phyloP scores from a whole-genome alignment of 148 eudicot genomes.

The Camellia japonica region DNA sequence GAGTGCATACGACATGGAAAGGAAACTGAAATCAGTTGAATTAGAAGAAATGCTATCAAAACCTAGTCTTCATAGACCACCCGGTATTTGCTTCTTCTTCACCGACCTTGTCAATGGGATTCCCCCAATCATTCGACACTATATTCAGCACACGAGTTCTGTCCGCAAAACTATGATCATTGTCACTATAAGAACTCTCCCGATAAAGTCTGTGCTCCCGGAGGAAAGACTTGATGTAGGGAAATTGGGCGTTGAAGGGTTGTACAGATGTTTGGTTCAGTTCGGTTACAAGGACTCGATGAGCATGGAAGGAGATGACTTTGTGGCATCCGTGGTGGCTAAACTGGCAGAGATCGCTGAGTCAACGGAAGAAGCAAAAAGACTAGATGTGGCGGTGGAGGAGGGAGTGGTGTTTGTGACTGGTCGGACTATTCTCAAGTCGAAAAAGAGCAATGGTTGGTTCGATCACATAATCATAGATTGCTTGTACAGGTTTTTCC shows the following conservation, averaged over 20 bases:
- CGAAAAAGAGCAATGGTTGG: conserved; percentile 15
- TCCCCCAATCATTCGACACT: conserved; percentile 37
- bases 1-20: conserved; percentile 10
- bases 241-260: conserved; percentile 6
- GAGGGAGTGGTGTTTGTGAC: conserved; percentile 22
- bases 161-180: conserved; percentile 32
- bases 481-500: conserved; percentile 32
- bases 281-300: conserved; percentile 14
- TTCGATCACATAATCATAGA: conserved; percentile 19
- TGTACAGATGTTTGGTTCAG: conserved; percentile 25
- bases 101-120: conserved; percentile 38
- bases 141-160: conserved; percentile 31
- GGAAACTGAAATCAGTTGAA: conserved; percentile 3
- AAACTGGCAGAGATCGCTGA: conserved; percentile 21
- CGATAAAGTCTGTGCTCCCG: conserved; percentile 27
- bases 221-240: conserved; percentile 23
- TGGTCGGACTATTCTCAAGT: conserved; percentile 23
- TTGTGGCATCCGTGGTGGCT: conserved; percentile 7
- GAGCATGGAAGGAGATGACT: conserved; percentile 13
- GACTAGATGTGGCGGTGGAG: conserved; percentile 8
- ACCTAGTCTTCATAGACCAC: conserved; percentile 3
- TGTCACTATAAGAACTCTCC: conserved; percentile 31
- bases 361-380: neutral
- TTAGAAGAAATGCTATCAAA: neutral
- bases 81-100: conserved; percentile 40